Conservation (phyloP, 1,284 basidiomycete genomes). For the Cutaneotrichosporon sp. region DNA sequence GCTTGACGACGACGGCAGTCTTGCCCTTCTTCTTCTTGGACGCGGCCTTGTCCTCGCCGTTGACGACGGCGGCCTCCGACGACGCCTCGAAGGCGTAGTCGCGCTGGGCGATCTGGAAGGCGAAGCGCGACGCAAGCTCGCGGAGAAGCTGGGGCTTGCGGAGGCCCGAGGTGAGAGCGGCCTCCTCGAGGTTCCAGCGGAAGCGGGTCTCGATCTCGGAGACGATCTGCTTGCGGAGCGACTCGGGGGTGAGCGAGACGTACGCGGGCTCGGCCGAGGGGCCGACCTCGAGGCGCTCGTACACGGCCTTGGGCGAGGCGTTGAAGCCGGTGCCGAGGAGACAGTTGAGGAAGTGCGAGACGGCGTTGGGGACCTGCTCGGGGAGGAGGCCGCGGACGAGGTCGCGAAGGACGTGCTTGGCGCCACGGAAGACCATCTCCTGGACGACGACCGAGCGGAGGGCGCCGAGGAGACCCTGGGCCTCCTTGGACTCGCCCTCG, state of each 20-base stretch:
- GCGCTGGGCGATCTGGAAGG: conserved; percentile 59
- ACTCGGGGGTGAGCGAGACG: conserved; percentile 57
- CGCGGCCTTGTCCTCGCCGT: conserved; percentile 27
- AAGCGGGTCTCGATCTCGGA: conserved; percentile 56
- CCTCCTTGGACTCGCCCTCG: conserved; percentile 33
- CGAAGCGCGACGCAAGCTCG: conserved; percentile 58
- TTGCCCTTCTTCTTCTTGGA: conserved; percentile 50
- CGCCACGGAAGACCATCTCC: conserved; percentile 61
- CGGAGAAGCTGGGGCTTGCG: conserved; percentile 57
- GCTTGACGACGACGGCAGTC: conserved; percentile 24
- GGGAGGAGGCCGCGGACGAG: conserved; percentile 51
- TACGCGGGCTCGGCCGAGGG: conserved; percentile 49
- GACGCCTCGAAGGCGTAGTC: conserved; percentile 55
- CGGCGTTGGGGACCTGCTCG: conserved; percentile 52
- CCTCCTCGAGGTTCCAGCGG: conserved; percentile 56
- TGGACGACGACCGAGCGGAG: conserved; percentile 55
- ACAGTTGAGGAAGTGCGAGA: conserved; percentile 63
- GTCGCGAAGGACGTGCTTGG: conserved; percentile 59
- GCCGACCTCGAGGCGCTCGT: conserved; percentile 47
- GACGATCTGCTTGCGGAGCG: conserved; percentile 53
- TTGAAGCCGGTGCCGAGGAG: conserved; percentile 57
- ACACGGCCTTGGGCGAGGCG: conserved; percentile 52
- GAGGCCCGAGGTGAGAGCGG: conserved; percentile 50
- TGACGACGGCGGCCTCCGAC: conserved; percentile 29
- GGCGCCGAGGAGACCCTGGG: conserved; percentile 43